Evolutionary conservation across 257 asterid species (phyloP).

Genomic region (Solanum rostratum): DNA sequence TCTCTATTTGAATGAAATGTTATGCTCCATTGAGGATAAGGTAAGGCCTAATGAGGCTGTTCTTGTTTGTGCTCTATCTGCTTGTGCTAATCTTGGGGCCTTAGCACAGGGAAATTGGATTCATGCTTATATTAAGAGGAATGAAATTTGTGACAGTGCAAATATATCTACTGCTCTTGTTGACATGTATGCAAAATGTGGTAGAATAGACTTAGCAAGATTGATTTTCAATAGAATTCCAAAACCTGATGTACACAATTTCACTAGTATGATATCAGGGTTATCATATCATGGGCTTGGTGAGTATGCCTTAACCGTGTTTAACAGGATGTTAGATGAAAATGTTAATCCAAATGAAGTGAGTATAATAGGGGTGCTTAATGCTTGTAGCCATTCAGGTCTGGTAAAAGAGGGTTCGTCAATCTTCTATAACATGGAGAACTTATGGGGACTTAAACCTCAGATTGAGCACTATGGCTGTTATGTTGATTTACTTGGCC

Average conservation of each 20-base stretch:
- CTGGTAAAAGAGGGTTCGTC: slow-evolving; percentile 48
- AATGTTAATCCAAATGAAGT: slow-evolving; percentile 45
- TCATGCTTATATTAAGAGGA: slow-evolving; percentile 28
- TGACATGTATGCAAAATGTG: slow-evolving; percentile 89
- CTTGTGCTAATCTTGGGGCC: slow-evolving; percentile 77
- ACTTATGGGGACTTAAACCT: slow-evolving; percentile 36
- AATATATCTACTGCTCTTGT: slow-evolving; percentile 54
- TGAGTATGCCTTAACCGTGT: slow-evolving; percentile 32
- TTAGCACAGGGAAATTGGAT: slow-evolving; percentile 60
- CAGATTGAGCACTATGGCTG: slow-evolving; percentile 77
- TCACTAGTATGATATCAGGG: slow-evolving; percentile 67
- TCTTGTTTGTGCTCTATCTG: slow-evolving; percentile 71
- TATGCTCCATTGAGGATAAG: slow-evolving; percentile 8
- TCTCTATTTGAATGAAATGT: slow-evolving; percentile 34
- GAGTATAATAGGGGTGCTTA: slow-evolving; percentile 53
- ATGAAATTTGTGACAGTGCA: slow-evolving; percentile 16
- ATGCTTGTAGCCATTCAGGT: slow-evolving; percentile 86
- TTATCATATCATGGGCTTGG: slow-evolving; percentile 64
- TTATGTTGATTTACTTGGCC: slow-evolving; percentile 70
- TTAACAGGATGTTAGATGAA: slow-evolving; percentile 42
- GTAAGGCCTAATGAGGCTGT: slow-evolving; percentile 63
- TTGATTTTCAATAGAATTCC: slow-evolving; percentile 30
- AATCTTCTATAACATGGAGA: slow-evolving; percentile 57
- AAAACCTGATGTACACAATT: slow-evolving; percentile 37
- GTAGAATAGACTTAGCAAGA: slow-evolving; percentile 42